These are phyloP conservation scores for Venturia nashicola DNA, from an alignment of 2,329 filamentous ascomycete genomes.

Conservation along the genomic window DNA sequence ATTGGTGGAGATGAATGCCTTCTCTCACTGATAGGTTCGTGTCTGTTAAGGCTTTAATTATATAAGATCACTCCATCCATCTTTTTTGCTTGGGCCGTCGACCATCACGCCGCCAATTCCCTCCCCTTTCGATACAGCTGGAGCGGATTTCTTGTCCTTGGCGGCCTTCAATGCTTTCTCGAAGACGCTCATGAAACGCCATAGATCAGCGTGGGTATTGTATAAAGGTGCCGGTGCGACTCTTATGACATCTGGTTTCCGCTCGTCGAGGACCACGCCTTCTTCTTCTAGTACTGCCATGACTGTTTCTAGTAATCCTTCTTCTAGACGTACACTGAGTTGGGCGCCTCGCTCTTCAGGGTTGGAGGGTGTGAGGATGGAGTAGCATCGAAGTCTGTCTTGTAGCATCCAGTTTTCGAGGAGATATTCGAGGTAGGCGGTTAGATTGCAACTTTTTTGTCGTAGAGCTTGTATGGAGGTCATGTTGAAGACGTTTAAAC, in stretches of 20 bases:
- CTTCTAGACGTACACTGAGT: conserved; percentile 57
- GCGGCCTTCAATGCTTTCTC: conserved; percentile 1
- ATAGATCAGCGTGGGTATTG: conserved; percentile 66
- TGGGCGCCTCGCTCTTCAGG: conserved; percentile 63
- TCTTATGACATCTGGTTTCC: conserved; percentile 73
- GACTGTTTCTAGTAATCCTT: conserved; percentile 59
- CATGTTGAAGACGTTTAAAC: conserved; percentile 60
- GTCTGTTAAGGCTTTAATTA: not conserved
- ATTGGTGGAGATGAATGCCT: not conserved
- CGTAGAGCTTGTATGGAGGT: conserved; percentile 59
- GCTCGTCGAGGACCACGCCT: conserved; percentile 68
- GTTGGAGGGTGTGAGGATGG: conserved; percentile 57
- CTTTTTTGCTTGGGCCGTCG: conserved; percentile 1
- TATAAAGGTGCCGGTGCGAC: conserved; percentile 78
- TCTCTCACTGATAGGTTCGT: no score
- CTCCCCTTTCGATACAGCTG: not conserved
- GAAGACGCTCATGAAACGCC: conserved; percentile 32
- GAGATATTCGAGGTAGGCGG: conserved; percentile 62
- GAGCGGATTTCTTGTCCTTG: not conserved
- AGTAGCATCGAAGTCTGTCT: conserved; percentile 23
- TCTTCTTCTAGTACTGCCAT: conserved; percentile 50
- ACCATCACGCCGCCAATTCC: not conserved
- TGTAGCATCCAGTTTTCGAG: conserved; percentile 29
- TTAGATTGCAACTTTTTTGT: conserved; percentile 59
- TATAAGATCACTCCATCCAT: not conserved